Evolutionary conservation across 2,329 filamentous ascomycete genomes (phyloP).

Genomic region (Fusarium coicis): DNA sequence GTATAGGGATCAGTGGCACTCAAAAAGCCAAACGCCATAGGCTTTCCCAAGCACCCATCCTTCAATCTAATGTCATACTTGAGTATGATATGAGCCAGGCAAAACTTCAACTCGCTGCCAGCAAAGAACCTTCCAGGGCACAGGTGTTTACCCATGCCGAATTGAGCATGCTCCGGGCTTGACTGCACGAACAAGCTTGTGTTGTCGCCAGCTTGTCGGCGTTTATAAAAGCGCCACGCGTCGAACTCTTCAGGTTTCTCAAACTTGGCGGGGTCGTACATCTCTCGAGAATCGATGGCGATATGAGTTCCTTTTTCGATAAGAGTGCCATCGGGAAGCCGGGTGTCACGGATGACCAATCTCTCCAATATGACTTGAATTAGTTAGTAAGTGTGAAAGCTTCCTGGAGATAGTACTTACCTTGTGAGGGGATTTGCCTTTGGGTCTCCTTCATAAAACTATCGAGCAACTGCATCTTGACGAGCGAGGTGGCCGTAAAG

Average conservation of each 20-base stretch:
- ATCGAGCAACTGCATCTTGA: neutral
- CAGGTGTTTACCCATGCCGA: neutral
- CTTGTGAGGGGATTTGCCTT: neutral
- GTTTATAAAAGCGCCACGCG: neutral
- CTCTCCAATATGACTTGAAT: neutral
- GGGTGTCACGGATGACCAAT: neutral
- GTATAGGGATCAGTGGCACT: neutral
- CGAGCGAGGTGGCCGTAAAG: neutral
- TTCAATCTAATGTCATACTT: neutral
- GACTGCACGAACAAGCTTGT: neutral
- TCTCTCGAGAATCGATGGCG: neutral
- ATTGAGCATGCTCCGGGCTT: neutral
- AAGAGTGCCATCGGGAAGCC: neutral
- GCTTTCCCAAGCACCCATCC: neutral
- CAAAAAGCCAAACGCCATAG: neutral
- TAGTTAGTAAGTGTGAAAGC: rapidly evolving
- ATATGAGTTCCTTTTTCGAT: neutral
- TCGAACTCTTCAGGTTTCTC: neutral
- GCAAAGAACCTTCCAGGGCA: slow-evolving; percentile 1
- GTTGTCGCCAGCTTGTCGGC: neutral
- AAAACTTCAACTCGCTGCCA: neutral
- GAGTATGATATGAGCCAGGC: neutral
- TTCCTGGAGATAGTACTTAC: rapidly evolving
- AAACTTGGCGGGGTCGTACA: neutral
- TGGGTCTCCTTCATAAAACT: neutral